Evolutionary conservation across 202 grass and related monocot genomes (phyloP).

Genomic region (Dendrocalamus latiflorus): DNA sequence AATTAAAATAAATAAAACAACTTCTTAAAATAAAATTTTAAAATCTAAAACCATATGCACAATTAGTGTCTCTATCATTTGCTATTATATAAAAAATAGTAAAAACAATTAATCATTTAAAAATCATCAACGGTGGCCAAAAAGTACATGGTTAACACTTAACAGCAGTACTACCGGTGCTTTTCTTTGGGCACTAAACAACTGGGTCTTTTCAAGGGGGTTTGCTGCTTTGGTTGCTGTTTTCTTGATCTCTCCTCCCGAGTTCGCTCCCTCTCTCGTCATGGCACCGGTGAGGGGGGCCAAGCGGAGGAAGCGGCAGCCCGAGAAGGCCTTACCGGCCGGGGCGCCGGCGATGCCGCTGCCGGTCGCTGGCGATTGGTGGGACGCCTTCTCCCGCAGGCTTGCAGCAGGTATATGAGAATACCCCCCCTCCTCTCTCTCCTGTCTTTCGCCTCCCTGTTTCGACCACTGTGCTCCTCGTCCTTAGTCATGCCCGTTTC

Average conservation of each 20-base stretch:
- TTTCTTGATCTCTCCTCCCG: constrained; percentile 41
- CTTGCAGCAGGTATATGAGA: constrained; percentile 43
- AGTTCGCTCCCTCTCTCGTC: constrained; percentile 6
- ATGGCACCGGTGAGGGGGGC: constrained; percentile 49
- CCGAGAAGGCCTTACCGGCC: constrained; percentile 19
- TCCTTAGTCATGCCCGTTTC: constrained; percentile 13
- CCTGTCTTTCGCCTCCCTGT: neutral
- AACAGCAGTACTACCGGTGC: neutral
- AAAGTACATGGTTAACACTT: too few species aligned
- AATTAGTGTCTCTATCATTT: too few species aligned
- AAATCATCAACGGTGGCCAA: too few species aligned
- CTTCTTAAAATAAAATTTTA: too few species aligned
- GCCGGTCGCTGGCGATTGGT: constrained; percentile 39
- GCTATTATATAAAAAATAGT: too few species aligned
- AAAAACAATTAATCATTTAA: too few species aligned
- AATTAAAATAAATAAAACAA: too few species aligned
- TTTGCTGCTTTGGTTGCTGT: neutral
- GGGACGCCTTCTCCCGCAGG: constrained; percentile 49
- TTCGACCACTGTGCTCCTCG: constrained; percentile 19
- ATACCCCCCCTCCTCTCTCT: neutral
- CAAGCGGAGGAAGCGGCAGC: constrained; percentile 43
- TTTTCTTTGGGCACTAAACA: neutral
- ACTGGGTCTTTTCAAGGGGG: constrained; percentile 12
- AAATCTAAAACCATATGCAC: too few species aligned
- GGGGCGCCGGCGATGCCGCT: constrained; percentile 17